A percentile compares a stretch with the other conserved stretches of the same genome.
Conservation (phyloP, 1,139 yeast species). For the Candida frijolesensis region DNA sequence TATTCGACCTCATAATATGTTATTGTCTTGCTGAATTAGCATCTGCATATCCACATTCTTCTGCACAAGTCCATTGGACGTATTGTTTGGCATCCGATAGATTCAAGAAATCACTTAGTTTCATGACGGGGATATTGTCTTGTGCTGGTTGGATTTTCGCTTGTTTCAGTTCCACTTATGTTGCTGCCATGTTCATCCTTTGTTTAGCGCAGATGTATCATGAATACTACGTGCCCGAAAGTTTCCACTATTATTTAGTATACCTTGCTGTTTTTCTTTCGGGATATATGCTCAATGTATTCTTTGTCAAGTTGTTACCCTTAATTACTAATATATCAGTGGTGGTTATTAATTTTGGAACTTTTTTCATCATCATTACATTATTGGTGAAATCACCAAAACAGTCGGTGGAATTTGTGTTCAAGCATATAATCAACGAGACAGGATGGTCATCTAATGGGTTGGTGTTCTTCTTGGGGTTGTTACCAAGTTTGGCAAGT, state of each 20-base stretch:
- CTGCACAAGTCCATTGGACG: conserved; percentile 36
- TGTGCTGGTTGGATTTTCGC: conserved; percentile 52
- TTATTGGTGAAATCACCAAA: conserved; percentile 28
- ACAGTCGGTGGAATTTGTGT: conserved; percentile 26
- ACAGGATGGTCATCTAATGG: conserved; percentile 33
- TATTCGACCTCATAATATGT: conserved; percentile 25
- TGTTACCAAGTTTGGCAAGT: conserved; percentile 30
- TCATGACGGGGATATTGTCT: conserved; percentile 34
- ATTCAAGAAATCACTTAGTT: conserved; percentile 21
- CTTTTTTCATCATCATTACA: conserved; percentile 27
- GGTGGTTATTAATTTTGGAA: conserved; percentile 25
- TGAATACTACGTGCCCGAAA: conserved; percentile 23
- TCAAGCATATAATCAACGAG: conserved; percentile 25
- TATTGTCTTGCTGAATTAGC: conserved; percentile 30
- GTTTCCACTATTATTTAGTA: conserved; percentile 27
- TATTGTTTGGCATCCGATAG: conserved; percentile 25
- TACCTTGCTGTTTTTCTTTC: conserved; percentile 20
- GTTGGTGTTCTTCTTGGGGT: conserved; percentile 29
- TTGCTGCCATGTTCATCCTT: conserved; percentile 47
- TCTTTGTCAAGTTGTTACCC: conserved; percentile 23
- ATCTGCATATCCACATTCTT: conserved; percentile 30
- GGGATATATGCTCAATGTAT: conserved; percentile 24
- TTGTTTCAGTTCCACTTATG: conserved; percentile 25
- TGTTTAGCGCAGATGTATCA: conserved; percentile 40
- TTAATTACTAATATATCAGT: conserved; percentile 21